Conservation (phyloP, 2,329 filamentous ascomycete genomes). For the Sclerotiophoma versabilis region DNA sequence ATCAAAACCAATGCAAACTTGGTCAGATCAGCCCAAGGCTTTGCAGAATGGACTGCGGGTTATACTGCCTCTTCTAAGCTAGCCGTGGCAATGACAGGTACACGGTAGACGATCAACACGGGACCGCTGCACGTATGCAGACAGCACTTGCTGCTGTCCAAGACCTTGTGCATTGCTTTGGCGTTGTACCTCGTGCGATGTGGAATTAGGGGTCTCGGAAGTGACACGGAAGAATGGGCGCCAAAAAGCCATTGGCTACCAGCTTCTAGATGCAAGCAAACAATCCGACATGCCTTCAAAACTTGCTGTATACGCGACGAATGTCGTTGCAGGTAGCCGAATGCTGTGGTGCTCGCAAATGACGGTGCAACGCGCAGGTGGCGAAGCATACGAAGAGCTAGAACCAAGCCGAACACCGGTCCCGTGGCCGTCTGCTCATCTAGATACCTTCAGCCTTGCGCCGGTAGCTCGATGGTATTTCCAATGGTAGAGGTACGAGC, state of each 20-base stretch:
- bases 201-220: conserved; percentile 13
- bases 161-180: conserved; percentile 18
- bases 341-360: conserved; percentile 17
- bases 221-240: conserved; percentile 3
- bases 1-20: too few relatives aligned
- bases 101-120: not conserved
- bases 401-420: not conserved
- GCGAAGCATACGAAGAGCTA: conserved; percentile 2
- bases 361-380: conserved; percentile 21
- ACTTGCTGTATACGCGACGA: conserved; percentile 9
- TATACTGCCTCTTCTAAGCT: not conserved
- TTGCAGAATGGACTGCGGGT: not conserved
- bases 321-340: conserved; percentile 15
- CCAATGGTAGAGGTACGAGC: not conserved
- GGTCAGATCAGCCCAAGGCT: not conserved
- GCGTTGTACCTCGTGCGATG: conserved; percentile 17
- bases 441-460: not conserved
- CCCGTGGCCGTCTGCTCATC: not conserved
- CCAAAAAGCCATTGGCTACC: conserved; percentile 19
- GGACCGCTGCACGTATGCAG: conserved; percentile 3
- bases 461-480: not conserved
- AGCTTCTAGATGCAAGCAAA: conserved; percentile 1
- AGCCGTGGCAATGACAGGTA: conserved; percentile 8
- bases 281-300: not conserved
- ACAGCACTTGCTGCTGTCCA: conserved; percentile 24